Evolutionary conservation across 2,329 filamentous ascomycete genomes (phyloP), one percentile per base, ranked within the genome.

Genomic region (Talaromyces piceae): DNA sequence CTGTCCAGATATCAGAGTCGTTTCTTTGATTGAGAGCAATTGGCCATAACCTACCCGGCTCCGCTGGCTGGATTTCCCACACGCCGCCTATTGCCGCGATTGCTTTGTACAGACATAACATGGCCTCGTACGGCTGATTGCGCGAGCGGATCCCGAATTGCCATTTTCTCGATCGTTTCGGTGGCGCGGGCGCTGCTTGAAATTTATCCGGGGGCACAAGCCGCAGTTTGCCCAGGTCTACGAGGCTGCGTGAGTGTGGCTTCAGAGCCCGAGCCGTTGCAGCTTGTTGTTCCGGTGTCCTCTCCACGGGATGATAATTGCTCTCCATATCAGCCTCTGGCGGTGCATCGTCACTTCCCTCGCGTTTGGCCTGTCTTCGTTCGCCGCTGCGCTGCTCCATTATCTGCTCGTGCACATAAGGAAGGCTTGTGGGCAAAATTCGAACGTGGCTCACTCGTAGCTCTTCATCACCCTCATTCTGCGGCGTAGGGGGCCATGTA

Each of bases 141-240:
- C 93, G 83, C 43, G 89, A 95, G 31, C 93, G 82, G 55, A 98
- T 98, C 51, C 93, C 93, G 65, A 98, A 98, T 67, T 98, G 93
- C 93, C 93, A 98, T 58, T 91, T 88, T 13, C 91, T 88, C 1
- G 87, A 87, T 50, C 59, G 64, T 63, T 88, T 90, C 4, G 77
- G 72, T 67, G 69, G 69, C 44, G 67, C 62, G 6, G 66, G 56
- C 3, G 67, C 61, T 8, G 65, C 61, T 26, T 79, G 78, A 71
- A 79, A 74, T 6, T 67, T 73, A 59, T 78, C 79, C 4, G 75
- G 81, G 43, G 76, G 77, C 72, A 80, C 63, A 64, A 79, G 51
- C 69, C 77, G 63, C 80, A 84, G 57, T 44, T 69, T 68, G 56
- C 91, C 86, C 2, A 89, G 71, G 48, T 83, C 82, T 23, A 86